Evolutionary conservation across 2,329 filamentous ascomycete species (phyloP).

Genomic region (Curvularia lunata): DNA sequence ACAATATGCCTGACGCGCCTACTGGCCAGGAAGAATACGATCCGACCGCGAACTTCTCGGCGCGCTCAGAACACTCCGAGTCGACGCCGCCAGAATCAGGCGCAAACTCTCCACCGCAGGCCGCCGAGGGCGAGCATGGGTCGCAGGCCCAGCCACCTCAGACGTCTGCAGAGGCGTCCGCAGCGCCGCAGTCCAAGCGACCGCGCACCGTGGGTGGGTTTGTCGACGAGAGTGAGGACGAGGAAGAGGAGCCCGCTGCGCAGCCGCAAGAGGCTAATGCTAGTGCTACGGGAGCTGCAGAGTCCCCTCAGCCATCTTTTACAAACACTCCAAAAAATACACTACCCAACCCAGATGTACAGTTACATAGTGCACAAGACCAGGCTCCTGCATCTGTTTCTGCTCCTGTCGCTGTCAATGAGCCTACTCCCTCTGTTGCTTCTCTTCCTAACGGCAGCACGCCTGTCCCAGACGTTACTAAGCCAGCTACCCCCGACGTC

Average conservation of each 20-base stretch:
- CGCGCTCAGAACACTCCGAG: slow-evolving; percentile 34
- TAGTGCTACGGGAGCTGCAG: slow-evolving; percentile 56
- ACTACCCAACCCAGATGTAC: slow-evolving; percentile 64
- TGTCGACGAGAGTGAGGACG: slow-evolving; percentile 68
- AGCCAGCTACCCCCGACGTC: slow-evolving; percentile 38
- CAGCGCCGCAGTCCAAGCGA: slow-evolving; percentile 48
- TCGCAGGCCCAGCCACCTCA: slow-evolving; percentile 21
- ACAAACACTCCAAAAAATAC: slow-evolving; percentile 64
- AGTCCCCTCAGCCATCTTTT: slow-evolving; percentile 60
- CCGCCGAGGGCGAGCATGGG: slow-evolving; percentile 29
- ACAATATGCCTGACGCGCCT: slow-evolving; percentile 53
- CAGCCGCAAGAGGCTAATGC: slow-evolving; percentile 57
- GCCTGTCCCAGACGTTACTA: slow-evolving; percentile 46
- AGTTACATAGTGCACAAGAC: slow-evolving; percentile 64
- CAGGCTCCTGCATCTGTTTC: slow-evolving; percentile 52
- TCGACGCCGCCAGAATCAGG: slow-evolving; percentile 39
- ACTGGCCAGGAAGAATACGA: slow-evolving; percentile 52
- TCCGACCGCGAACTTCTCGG: slow-evolving; percentile 38
- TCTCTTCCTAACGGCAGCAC: slow-evolving; percentile 56
- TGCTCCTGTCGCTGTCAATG: slow-evolving; percentile 50
- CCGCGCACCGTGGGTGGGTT: slow-evolving; percentile 66
- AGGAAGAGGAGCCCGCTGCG: slow-evolving; percentile 57
- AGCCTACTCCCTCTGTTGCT: slow-evolving; percentile 58
- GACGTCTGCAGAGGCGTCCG: slow-evolving; percentile 35
- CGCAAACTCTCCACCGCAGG: slow-evolving; percentile 35